These are phyloP conservation scores for Pichia heedii DNA, from an alignment of 805 yeast genomes.

Conservation along the genomic window DNA sequence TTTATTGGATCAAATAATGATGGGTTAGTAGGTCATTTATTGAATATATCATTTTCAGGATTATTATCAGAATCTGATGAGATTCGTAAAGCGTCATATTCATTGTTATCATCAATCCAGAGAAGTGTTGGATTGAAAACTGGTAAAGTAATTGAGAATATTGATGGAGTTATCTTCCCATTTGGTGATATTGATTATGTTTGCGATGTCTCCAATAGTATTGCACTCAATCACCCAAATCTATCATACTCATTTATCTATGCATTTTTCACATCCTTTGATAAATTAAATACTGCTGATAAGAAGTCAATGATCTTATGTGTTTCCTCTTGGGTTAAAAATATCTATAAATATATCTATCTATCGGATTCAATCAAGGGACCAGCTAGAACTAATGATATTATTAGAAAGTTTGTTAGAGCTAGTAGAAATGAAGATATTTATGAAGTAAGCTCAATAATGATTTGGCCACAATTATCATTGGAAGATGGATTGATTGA, in stretches of 20 bases:
- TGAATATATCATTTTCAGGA: constrained; percentile 61
- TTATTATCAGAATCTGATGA: constrained; percentile 49
- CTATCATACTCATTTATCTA: constrained; percentile 48
- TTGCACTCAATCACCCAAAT: constrained; percentile 49
- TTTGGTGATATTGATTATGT: constrained; percentile 56
- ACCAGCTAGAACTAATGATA: constrained; percentile 46
- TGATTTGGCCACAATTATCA: constrained; percentile 61
- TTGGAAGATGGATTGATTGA: constrained; percentile 50
- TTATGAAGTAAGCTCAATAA: constrained; percentile 45
- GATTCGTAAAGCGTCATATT: constrained; percentile 55
- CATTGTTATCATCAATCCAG: constrained; percentile 54
- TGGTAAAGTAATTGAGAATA: constrained; percentile 46
- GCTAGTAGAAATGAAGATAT: constrained; percentile 44
- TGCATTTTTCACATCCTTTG: constrained; percentile 45
- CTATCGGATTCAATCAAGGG: constrained; percentile 49
- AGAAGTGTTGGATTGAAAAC: constrained; percentile 49
- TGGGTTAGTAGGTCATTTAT: constrained; percentile 42
- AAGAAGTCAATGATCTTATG: constrained; percentile 38
- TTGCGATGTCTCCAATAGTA: constrained; percentile 42
- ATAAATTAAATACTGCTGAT: constrained; percentile 28
- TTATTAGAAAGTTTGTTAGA: constrained; percentile 54
- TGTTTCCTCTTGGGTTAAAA: constrained; percentile 67
- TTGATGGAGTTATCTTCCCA: constrained; percentile 60
- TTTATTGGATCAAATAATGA: constrained; percentile 27
- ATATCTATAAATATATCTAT: constrained; percentile 51